Percentiles rank a stretch among this genome's conserved stretches.
phyloP scores from a whole-genome alignment of 306 rosid species.

The Prunus davidiana region DNA sequence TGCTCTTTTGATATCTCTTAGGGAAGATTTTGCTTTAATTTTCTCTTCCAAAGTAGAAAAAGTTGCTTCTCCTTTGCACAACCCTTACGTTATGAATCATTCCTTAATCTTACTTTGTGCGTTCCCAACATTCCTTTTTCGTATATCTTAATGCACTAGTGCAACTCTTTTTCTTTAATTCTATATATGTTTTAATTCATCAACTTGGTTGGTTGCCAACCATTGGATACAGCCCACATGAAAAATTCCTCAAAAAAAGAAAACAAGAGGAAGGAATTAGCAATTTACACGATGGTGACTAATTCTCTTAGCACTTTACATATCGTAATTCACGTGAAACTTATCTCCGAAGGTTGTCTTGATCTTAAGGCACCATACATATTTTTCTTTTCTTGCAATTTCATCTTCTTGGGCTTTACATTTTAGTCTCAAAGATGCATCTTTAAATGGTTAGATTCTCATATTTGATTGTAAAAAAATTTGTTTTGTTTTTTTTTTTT shows the following conservation, averaged over 20 bases:
- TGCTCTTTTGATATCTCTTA: conserved; percentile 77
- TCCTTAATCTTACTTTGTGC: conserved; percentile 41
- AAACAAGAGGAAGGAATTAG: not conserved
- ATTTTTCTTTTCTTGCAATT: too few relatives aligned
- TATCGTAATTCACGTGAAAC: too few relatives aligned
- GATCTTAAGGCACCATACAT: too few relatives aligned
- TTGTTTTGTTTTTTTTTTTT: too few relatives aligned
- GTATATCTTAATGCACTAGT: conserved; percentile 13
- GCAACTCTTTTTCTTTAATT: not conserved
- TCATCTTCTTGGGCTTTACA: too few relatives aligned
- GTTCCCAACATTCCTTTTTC: conserved; percentile 36
- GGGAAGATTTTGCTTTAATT: conserved; percentile 70
- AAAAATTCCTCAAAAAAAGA: not conserved
- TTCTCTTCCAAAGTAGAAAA: conserved; percentile 55
- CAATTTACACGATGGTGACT: not conserved
- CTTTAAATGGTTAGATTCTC: too few relatives aligned
- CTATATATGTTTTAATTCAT: not conserved
- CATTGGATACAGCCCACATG: not conserved
- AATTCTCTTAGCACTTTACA: too few relatives aligned
- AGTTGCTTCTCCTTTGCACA: conserved; percentile 76
- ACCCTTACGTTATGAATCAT: conserved; percentile 66
- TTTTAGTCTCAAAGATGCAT: too few relatives aligned
- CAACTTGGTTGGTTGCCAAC: not conserved
- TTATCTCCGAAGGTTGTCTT: too few relatives aligned
- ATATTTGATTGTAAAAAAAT: too few relatives aligned